Base-by-base conservation (phyloP, 345 rosid genomes). In the Combretum micranthum region DNA sequence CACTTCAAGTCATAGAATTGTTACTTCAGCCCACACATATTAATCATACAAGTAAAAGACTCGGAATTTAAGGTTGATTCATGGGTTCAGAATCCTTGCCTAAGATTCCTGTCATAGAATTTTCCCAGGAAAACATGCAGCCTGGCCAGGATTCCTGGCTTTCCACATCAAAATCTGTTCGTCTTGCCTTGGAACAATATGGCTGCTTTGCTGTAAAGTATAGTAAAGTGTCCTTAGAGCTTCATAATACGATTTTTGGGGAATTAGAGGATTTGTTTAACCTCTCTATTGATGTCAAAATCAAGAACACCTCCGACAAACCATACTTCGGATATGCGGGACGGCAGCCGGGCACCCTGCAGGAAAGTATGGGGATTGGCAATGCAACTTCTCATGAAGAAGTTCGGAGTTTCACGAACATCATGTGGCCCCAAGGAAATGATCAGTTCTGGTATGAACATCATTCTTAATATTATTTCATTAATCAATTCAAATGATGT, bases 381-480 rank as follows among this genome's bases (percentile, higher is more conserved):
- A 23, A 69, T 56, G 74, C 69, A 14, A 75, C 77, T 13, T 60
- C 52, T 9, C 47, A 25, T 10, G 62, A 74, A 52, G 75, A 57
- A 3, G 57, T 73, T 56, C 61, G 64, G 25, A 60, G 48, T 9
- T 81, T 84, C 75, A 43, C 83, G 2, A 44, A 48, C 3, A 67
- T 77, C 64, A 71, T 80, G 79, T 80, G 83, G 82, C 87, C 85
- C 16, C 21, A 62, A 47, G 80, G 74, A 45, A 81, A 81, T 44
- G 42, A 74, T 20, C 72, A 44, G 20, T 81, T 81, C 55, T 43
- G 71, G 83, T 81, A 57, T 2, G 49, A 44, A 15, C 15, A 12
- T 23, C 25, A 20, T 26, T 18, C 39, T 51, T 51, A 19, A n/a
- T n/a, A n/a, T n/a, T n/a, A n/a, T n/a, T n/a, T n/a, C n/a, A n/a